Conservation (phyloP, 2,329 filamentous ascomycete species). For the Pezicula carpinea region DNA sequence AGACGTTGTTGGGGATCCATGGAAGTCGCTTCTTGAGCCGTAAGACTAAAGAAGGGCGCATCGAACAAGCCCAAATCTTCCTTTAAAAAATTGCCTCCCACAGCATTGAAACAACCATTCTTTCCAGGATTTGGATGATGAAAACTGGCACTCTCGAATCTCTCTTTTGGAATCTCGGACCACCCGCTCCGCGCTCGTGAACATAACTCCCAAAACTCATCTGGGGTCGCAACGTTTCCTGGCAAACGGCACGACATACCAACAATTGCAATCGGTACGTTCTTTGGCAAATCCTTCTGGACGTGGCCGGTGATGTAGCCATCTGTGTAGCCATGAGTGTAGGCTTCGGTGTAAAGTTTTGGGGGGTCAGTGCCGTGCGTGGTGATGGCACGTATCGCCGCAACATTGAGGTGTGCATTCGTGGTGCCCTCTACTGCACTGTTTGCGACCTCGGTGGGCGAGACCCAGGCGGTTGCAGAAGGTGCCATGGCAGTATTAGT, state of each 20-base stretch:
- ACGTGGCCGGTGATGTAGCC: constrained; percentile 15
- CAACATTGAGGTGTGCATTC: constrained; percentile 21
- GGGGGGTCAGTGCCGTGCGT: constrained; percentile 1
- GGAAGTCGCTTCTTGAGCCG: constrained; percentile 69
- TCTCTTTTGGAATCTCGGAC: constrained; percentile 20
- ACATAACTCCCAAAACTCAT: constrained; percentile 32
- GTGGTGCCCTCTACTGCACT: background rate
- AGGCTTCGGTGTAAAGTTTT: constrained; percentile 14
- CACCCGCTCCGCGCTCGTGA: constrained; percentile 30
- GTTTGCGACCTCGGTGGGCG: constrained; percentile 11
- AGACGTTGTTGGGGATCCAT: constrained; percentile 77
- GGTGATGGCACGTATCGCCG: constrained; percentile 11
- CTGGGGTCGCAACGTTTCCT: constrained; percentile 30
- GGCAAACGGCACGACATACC: constrained; percentile 35
- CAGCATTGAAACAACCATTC: constrained; percentile 11
- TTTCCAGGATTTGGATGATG: constrained; percentile 42
- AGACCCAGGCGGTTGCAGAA: constrained; percentile 24
- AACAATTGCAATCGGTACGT: constrained; percentile 32
- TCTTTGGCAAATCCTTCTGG: constrained; percentile 10
- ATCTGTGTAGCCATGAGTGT: constrained; percentile 21
- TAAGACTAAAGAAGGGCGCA: constrained; percentile 60
- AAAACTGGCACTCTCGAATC: constrained; percentile 47
- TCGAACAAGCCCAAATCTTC: constrained; percentile 38
- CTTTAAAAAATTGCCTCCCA: constrained; percentile 15
- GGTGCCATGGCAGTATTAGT: constrained; percentile 24